phyloP scores from a whole-genome alignment of 768 basidiomycete species.

The Paxillus rubicundulus region DNA sequence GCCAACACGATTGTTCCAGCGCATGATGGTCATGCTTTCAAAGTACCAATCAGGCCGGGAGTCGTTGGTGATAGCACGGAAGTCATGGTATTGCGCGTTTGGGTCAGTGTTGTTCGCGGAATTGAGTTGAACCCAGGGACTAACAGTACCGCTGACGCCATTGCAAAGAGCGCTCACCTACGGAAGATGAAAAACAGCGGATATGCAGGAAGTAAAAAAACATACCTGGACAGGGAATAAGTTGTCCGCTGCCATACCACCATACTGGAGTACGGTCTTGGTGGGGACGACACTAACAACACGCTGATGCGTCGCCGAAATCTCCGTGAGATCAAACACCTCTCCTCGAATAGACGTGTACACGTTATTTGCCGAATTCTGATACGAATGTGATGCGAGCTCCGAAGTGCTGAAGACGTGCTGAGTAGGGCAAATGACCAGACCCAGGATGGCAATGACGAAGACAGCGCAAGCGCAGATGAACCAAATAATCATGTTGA shows the following conservation, averaged over 20 bases:
- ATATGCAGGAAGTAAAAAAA: neutral
- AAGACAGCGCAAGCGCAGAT: slow-evolving; percentile 86
- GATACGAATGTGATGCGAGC: slow-evolving; percentile 65
- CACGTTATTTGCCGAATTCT: slow-evolving; percentile 67
- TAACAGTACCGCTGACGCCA: slow-evolving; percentile 76
- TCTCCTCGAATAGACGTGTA: slow-evolving; percentile 88
- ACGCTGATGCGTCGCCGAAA: slow-evolving; percentile 65
- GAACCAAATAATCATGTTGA: slow-evolving; percentile 96
- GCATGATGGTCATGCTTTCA: slow-evolving; percentile 90
- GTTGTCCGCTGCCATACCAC: slow-evolving; percentile 66
- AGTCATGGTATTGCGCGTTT: slow-evolving; percentile 91
- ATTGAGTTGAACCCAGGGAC: slow-evolving; percentile 77
- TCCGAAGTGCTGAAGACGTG: slow-evolving; percentile 85
- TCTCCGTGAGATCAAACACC: slow-evolving; percentile 79
- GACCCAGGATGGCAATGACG: slow-evolving; percentile 85
- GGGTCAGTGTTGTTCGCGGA: slow-evolving; percentile 73
- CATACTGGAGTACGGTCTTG: slow-evolving; percentile 80
- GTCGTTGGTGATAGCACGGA: slow-evolving; percentile 85
- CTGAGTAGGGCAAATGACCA: slow-evolving; percentile 91
- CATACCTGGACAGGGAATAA: slow-evolving; percentile 93
- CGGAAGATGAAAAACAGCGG: neutral
- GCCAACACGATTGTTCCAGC: slow-evolving; percentile 84
- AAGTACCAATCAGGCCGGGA: slow-evolving; percentile 98
- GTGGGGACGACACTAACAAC: slow-evolving; percentile 69
- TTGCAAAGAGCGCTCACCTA: slow-evolving; percentile 92